Evolutionary conservation across 2,329 filamentous ascomycete species (phyloP), one percentile per base, ranked within the genome.

Genomic region (Corynespora cassiicola): DNA sequence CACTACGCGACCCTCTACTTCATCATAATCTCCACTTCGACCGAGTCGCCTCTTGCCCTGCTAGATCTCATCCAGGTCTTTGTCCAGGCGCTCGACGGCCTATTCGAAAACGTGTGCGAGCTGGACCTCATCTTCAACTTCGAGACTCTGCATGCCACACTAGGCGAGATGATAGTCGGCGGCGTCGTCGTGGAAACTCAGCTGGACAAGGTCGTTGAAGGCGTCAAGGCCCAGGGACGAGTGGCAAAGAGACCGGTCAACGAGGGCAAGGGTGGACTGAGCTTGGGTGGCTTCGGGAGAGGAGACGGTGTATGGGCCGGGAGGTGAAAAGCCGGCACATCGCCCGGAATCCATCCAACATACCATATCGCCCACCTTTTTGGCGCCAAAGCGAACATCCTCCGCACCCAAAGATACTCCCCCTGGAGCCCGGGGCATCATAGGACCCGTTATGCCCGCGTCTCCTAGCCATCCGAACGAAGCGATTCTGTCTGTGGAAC

Each of bases 101-200:
- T 99, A 25, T 99, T 99, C 65, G 94, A 97, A 73, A 96, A 99
- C 66, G 94, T 99, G 7, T 99, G 94, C 78, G 94, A 99, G 75
- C 77, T 99, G 39, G 91, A 99, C 69, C 79, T 99, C 55, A 99
- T 99, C 68, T 99, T 99, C 76, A 97, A 97, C 67, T 99, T 96
- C 58, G 94, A 99, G 78, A 95, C 90, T 11, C 77, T 99, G 59
- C 94, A 99, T 75, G 88, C 92, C 7, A 85, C 90, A 11, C 75
- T 97, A 7, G 85, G 84, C 41, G 92, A 97, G 76, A 95, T 97
- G 89, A 87, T 97, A 39, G 88, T 96, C 11, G 92, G 92, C 10
- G 92, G 92, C 1, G 90, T 96, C 10, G 92, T 97, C 11, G 85
- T 97, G 16, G 92, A 97, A 74, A 96, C 92, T 20, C 89, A 86